phyloP scores from a whole-genome alignment of 2,329 filamentous ascomycete genomes.

The Pleomassaria siparia region DNA sequence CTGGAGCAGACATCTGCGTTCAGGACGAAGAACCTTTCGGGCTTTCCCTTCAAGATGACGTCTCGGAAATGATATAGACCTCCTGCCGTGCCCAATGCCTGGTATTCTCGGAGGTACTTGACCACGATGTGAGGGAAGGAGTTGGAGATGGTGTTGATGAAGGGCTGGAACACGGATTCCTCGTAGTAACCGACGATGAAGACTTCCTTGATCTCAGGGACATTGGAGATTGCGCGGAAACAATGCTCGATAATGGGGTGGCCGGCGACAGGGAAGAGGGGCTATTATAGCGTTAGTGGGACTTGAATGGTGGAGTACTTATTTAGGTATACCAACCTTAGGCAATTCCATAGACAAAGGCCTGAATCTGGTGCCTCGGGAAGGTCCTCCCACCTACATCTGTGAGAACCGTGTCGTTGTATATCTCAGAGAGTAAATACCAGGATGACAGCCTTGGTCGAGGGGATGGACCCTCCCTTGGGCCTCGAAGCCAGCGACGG shows the following conservation, averaged over 20 bases:
- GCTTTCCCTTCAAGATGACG: slow-evolving; percentile 92
- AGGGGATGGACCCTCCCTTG: slow-evolving; percentile 41
- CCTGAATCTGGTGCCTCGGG: slow-evolving; percentile 91
- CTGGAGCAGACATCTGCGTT: slow-evolving; percentile 99
- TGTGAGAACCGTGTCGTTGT: slow-evolving; percentile 25
- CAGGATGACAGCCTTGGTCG: slow-evolving; percentile 93
- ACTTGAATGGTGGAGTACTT: slow-evolving; percentile 11
- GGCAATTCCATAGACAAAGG: slow-evolving; percentile 94
- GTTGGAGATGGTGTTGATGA: slow-evolving; percentile 86
- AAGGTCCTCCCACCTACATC: slow-evolving; percentile 84
- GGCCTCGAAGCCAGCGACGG: slow-evolving; percentile 39
- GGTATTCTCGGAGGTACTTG: slow-evolving; percentile 96
- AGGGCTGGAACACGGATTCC: slow-evolving; percentile 93
- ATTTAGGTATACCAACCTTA: slow-evolving; percentile 63
- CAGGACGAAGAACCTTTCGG: slow-evolving; percentile 93
- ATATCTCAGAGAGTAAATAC: slow-evolving; percentile 55
- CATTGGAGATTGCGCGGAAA: slow-evolving; percentile 85
- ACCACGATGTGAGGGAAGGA: slow-evolving; percentile 87
- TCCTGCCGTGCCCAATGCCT: slow-evolving; percentile 91
- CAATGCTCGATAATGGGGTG: slow-evolving; percentile 99
- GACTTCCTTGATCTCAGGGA: slow-evolving; percentile 91
- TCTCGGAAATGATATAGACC: slow-evolving; percentile 99
- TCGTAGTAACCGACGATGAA: slow-evolving; percentile 99
- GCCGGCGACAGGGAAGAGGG: slow-evolving; percentile 96
- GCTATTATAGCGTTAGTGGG: slow-evolving; percentile 55